Evolutionary conservation across 805 yeast genomes (phyloP), one percentile per base, ranked within the genome.

Genomic region (Danielozyma ontarioensis): DNA sequence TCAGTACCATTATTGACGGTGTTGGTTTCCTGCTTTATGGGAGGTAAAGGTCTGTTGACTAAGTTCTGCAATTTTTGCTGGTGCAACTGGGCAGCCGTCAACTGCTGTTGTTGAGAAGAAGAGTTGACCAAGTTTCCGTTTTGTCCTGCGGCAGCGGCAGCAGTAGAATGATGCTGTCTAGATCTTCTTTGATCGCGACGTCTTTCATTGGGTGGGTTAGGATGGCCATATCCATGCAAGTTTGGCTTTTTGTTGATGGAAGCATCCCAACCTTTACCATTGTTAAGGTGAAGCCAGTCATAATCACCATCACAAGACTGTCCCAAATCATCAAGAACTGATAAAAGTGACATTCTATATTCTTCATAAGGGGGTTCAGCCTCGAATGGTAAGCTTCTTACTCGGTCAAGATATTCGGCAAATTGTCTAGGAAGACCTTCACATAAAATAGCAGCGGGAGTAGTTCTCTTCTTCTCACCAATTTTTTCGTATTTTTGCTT

Each of bases 401-500:
- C 89, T 45, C 78, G 72, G 34, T 71, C 74, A 58, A 84, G 65
- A 58, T 83, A 84, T 37, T 81, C 81, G 14, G 82, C 85, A 60
- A 84, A 82, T 52, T 81, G 86, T 39, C 66, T 62, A 13, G 94
- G 93, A 31, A 83, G 70, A 16, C 77, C 78, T 31, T 86, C 78
- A 42, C 96, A 89, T 49, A 90, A 73, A 11, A 79, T 74, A 52
- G 85, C 93, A 26, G 89, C 76, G 17, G 95, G 82, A 6, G 95
- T 86, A 31, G 94, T 78, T 78, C 89, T 78, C 62, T 90, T 90
- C 70, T 85, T 86, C 58, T 90, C 97, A 80, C 90, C 80, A 50
- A 90, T 93, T 41, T 96, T 76, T 64, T 90, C 97, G 62, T 90
- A 90, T 64, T 93, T 90, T 61, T 90, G 97, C 66, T 95, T 85